Conservation (phyloP, 768 basidiomycete species). For the Calocera viscosa region DNA sequence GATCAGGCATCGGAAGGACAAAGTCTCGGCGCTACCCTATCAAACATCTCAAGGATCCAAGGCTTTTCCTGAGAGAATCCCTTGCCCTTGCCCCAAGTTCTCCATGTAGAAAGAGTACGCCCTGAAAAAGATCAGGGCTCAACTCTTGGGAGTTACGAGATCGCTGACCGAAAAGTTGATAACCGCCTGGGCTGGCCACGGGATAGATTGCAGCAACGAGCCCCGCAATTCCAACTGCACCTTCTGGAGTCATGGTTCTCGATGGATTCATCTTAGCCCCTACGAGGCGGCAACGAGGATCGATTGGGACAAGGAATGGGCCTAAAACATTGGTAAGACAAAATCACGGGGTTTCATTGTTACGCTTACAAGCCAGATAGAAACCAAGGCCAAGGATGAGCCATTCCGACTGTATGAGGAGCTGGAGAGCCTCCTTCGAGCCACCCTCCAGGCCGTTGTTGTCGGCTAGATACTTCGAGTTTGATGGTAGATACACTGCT, state of each 20-base stretch:
- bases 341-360: conserved; percentile 33
- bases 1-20: too few species aligned
- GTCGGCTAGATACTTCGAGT: conserved; percentile 50
- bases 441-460: conserved; percentile 45
- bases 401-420: conserved; percentile 41
- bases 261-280: conserved; percentile 70
- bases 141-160: neutral
- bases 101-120: conserved; percentile 52
- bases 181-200: conserved; percentile 51
- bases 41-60: conserved; percentile 52
- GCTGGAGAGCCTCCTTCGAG: conserved; percentile 33
- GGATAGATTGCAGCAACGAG: conserved; percentile 55
- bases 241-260: conserved; percentile 53
- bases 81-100: conserved; percentile 44
- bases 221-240: conserved; percentile 59
- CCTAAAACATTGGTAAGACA: neutral
- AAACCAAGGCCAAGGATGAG: conserved; percentile 52
- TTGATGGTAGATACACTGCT: conserved; percentile 56
- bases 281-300: conserved; percentile 44
- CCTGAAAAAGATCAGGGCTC: conserved; percentile 16
- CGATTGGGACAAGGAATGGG: conserved; percentile 31
- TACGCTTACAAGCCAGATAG: conserved; percentile 54
- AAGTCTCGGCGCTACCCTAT: conserved; percentile 33
- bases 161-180: conserved; percentile 39
- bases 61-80: conserved; percentile 39